Evolutionary conservation across 176 grass and related monocot genomes (phyloP).

Genomic region (Secale cereale): DNA sequence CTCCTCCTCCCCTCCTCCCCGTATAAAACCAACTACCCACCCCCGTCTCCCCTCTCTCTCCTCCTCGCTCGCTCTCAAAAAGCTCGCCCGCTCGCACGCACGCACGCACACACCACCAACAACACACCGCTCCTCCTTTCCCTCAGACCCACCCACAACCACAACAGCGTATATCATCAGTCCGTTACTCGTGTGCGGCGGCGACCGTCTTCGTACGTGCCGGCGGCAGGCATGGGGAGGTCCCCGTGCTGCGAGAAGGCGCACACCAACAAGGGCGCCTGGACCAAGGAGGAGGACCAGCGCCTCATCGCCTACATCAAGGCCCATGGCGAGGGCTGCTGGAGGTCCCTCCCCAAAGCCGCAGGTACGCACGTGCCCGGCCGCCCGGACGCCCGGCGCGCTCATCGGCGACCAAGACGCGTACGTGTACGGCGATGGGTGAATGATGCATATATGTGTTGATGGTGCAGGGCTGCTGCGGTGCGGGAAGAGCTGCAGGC

Average conservation of each 20-base stretch:
- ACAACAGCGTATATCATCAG: not conserved
- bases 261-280: constrained; percentile 96
- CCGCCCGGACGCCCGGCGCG: not conserved
- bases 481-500: constrained; percentile 92
- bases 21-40: constrained; percentile 44
- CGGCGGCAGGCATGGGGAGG: constrained; percentile 64
- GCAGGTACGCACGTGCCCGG: constrained; percentile 31
- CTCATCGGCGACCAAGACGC: not conserved
- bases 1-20: not conserved
- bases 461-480: constrained; percentile 45
- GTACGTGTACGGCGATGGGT: too few species aligned
- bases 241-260: constrained; percentile 98
- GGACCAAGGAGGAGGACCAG: constrained; percentile 98
- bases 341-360: constrained; percentile 89
- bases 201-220: not conserved
- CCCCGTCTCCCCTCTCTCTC: not conserved
- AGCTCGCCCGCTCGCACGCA: constrained; percentile 22
- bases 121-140: not conserved
- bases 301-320: constrained; percentile 88
- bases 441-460: not conserved
- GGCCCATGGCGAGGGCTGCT: constrained; percentile 87
- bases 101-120: not conserved
- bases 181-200: not conserved
- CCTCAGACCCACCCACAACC: not conserved
- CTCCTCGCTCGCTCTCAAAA: not conserved